These are phyloP conservation scores for Uronychia setigera DNA, from an alignment of 73 alveolate genomes.

Conservation along the genomic window DNA sequence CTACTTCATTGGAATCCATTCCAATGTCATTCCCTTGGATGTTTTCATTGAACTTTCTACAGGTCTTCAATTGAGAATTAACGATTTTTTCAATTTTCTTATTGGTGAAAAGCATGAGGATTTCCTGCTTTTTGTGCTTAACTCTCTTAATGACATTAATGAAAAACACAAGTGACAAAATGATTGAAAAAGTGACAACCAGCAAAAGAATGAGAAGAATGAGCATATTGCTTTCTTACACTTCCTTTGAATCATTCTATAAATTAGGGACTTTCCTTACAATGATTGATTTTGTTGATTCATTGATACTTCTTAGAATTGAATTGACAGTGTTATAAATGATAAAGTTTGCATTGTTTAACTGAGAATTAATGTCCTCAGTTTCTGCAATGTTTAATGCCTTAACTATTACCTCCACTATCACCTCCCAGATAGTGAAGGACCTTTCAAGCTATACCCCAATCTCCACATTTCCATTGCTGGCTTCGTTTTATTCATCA, in stretches of 20 bases:
- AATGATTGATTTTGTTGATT: slow-evolving; percentile 32
- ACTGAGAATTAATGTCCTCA: not conserved
- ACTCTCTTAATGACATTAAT: slow-evolving; percentile 50
- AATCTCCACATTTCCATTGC: too few species aligned
- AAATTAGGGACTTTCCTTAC: not conserved
- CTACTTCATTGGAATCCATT: not conserved
- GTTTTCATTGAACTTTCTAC: slow-evolving; percentile 26
- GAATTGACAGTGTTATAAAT: not conserved
- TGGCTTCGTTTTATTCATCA: too few species aligned
- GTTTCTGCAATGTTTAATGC: slow-evolving; percentile 2
- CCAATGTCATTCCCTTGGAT: not conserved
- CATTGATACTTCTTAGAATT: slow-evolving; percentile 3
- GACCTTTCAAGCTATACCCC: not conserved
- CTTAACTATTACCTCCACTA: slow-evolving; percentile 39
- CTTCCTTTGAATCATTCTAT: slow-evolving; percentile 6
- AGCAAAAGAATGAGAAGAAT: slow-evolving; percentile 28
- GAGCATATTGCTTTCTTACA: slow-evolving; percentile 14
- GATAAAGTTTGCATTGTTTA: not conserved
- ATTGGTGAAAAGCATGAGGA: slow-evolving; percentile 33
- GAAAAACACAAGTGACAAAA: slow-evolving; percentile 31
- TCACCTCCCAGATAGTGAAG: slow-evolving; percentile 48
- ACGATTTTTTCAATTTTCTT: slow-evolving; percentile 41
- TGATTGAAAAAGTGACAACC: slow-evolving; percentile 29
- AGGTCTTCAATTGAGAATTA: slow-evolving; percentile 30
- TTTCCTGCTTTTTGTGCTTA: slow-evolving; percentile 36